Base-by-base conservation (phyloP, 1,284 basidiomycete species). In the Crepidotus sp. region DNA sequence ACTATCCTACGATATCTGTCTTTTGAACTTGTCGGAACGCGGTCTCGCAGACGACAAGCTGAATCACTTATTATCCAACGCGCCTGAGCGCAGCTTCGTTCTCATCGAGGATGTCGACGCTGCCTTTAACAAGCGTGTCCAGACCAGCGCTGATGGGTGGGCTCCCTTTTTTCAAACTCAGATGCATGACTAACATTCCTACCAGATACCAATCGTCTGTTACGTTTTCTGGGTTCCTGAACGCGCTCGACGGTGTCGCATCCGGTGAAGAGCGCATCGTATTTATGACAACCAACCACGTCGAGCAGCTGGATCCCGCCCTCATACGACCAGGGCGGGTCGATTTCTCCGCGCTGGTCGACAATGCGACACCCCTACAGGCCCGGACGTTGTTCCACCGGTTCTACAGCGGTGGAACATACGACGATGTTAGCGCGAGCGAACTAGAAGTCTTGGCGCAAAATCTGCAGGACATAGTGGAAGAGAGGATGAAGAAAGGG, bases 271-370 rank as follows among this genome's bases (percentile, higher is more conserved):
- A 96, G 58, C 81, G 96, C n/a, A 86, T 99, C 58, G 80, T 98
- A 32, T 98, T 98, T 65, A 91, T 98, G 86, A 98, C 95, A 1
- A 98, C 95, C n/a, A 98, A 98, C 63, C 95, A 98, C 57, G 65
- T 89, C 31, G 77, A 84, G 50, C 72, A 69, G 50, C 73, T 92
- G 14, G 92, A 95, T 58, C 84, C 90, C 7, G 95, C 96, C 0
- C 77, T 98, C 29, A 92, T 98, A 54, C 82, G 95, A 41, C 95
- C 95, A 0, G 95, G 95, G 1, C 77, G 95, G 7, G 93, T 98
- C 27, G 95, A 98, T 61, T 63, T 98, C 34, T 77, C 81, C 22
- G 77, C 87, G 52, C 68, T 90, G 33, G 75, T 99, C 27, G 93
- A 87, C 59, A 91, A 99, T 58, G 92, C 96, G 0, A 83, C 76